Conservation (phyloP, 495 filamentous ascomycete species). For the Penicillium silybi region DNA sequence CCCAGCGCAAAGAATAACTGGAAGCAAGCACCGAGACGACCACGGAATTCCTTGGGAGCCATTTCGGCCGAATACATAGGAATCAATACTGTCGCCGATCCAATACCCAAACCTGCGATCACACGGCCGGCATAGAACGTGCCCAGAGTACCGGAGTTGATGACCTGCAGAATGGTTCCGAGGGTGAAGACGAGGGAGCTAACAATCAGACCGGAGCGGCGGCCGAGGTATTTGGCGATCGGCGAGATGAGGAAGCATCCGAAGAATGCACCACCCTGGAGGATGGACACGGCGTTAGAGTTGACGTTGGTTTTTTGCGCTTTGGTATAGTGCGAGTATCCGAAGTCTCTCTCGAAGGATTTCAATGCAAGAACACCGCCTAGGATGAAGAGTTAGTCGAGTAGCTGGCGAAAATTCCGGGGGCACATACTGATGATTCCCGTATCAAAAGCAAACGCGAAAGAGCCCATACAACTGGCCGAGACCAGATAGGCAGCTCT, state of each 20-base stretch:
- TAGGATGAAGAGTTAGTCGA: neutral
- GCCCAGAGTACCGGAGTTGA: slow-evolving; percentile 37
- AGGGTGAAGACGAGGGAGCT: slow-evolving; percentile 40
- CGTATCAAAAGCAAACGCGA: slow-evolving; percentile 39
- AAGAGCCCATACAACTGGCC: slow-evolving; percentile 39
- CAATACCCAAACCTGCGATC: slow-evolving; percentile 53
- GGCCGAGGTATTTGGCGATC: slow-evolving; percentile 39
- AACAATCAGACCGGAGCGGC: slow-evolving; percentile 36
- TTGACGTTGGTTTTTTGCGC: slow-evolving; percentile 34
- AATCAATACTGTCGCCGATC: slow-evolving; percentile 48
- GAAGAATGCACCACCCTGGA: slow-evolving; percentile 42
- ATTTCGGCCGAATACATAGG: slow-evolving; percentile 54
- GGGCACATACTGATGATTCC: slow-evolving; percentile 33
- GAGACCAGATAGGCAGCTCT: slow-evolving; percentile 33
- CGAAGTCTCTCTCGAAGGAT: slow-evolving; percentile 38
- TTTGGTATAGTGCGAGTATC: slow-evolving; percentile 22
- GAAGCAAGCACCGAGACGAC: slow-evolving; percentile 47
- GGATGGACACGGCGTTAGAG: slow-evolving; percentile 40
- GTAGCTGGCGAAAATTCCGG: neutral
- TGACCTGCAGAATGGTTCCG: slow-evolving; percentile 42
- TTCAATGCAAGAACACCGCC: slow-evolving; percentile 36
- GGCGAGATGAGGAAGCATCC: slow-evolving; percentile 46
- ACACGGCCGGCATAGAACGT: slow-evolving; percentile 47
- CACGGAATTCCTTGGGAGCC: slow-evolving; percentile 50
- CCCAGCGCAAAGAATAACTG: slow-evolving; percentile 48